These are phyloP conservation scores for Multifurca ochricompacta DNA, from an alignment of 768 basidiomycete species.

Conservation along the genomic window DNA sequence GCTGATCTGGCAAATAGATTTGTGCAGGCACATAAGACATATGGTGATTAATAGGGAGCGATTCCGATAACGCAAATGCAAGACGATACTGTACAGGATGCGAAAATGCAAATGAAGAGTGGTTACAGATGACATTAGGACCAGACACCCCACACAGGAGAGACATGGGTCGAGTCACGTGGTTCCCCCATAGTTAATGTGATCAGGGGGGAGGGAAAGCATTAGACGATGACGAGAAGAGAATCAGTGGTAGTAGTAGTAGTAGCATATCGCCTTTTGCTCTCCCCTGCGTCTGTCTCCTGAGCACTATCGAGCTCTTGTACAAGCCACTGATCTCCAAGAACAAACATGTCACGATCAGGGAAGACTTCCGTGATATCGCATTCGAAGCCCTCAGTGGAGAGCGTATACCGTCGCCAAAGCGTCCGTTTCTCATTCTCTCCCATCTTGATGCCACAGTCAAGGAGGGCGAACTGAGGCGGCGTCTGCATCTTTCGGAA, in stretches of 20 bases:
- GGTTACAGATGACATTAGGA: no score
- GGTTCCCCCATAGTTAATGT: background rate
- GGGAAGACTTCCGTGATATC: conserved; percentile 67
- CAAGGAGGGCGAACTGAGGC: conserved; percentile 52
- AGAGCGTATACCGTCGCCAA: conserved; percentile 52
- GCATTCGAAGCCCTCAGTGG: conserved; percentile 50
- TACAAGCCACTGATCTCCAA: conserved; percentile 52
- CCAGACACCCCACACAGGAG: no score
- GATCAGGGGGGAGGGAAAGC: background rate
- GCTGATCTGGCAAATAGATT: background rate
- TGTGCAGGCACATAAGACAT: no score
- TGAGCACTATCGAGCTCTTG: background rate
- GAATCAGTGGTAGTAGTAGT: no score
- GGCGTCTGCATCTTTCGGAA: conserved; percentile 46
- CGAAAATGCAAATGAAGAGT: background rate
- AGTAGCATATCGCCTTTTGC: conserved; percentile 15
- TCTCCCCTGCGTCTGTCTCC: background rate
- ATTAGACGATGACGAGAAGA: background rate
- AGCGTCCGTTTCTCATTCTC: conserved; percentile 28
- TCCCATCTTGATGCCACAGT: conserved; percentile 36
- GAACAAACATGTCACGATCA: conserved; percentile 55
- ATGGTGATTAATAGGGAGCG: background rate
- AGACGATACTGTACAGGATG: background rate
- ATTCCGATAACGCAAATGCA: background rate
- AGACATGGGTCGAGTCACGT: conserved; percentile 2